These are phyloP conservation scores for Fusarium anguioides DNA, from an alignment of 2,329 filamentous ascomycete species.

Conservation along the genomic window DNA sequence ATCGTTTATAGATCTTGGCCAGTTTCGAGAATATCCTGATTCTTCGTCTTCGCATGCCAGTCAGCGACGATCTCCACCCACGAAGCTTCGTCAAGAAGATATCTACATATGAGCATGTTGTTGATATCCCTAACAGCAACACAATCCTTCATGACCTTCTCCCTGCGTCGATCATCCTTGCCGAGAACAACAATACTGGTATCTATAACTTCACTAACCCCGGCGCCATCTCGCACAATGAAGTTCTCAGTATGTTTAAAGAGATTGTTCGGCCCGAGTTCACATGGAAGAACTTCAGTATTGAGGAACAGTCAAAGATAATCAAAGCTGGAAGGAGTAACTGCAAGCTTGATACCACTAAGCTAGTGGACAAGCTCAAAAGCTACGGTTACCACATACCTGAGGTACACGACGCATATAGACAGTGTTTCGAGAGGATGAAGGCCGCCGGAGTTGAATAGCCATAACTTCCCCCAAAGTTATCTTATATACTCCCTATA, in stretches of 20 bases:
- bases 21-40: constrained; percentile 71
- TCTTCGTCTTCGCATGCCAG: constrained; percentile 75
- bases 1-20: no score
- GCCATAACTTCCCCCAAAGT: no score
- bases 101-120: constrained; percentile 70
- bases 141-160: constrained; percentile 73
- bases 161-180: constrained; percentile 68
- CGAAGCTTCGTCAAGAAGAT: constrained; percentile 79
- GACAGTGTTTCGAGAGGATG: constrained; percentile 11
- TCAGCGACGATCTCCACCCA: constrained; percentile 73
- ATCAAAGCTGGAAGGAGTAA: constrained; percentile 74
- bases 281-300: constrained; percentile 72
- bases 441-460: neutral
- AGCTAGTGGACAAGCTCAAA: constrained; percentile 69
- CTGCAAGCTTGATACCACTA: constrained; percentile 71
- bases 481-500: no score
- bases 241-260: constrained; percentile 71
- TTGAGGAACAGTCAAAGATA: constrained; percentile 74
- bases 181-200: constrained; percentile 70
- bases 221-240: constrained; percentile 76
- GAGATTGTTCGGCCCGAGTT: constrained; percentile 71
- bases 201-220: constrained; percentile 79
- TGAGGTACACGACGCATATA: constrained; percentile 71
- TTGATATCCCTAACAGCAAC: constrained; percentile 76
- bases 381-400: constrained; percentile 69